Base-by-base conservation (phyloP, 2,329 filamentous ascomycete genomes). In the Grosmannia huntii region DNA sequence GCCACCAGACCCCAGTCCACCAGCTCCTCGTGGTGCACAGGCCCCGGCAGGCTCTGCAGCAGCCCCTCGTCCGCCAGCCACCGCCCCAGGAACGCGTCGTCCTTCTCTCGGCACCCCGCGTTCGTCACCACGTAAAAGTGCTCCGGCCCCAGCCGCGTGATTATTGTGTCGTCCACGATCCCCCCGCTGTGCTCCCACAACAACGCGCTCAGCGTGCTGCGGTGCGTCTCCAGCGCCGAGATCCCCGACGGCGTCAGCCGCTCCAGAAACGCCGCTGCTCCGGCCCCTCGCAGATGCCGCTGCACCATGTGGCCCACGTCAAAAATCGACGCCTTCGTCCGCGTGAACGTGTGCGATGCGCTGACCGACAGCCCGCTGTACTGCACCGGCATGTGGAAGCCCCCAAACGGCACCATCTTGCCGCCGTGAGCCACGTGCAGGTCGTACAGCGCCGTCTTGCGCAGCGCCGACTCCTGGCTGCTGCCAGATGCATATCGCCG, bases 301-400 rank as follows among this genome's bases (percentile, higher is more conserved):
- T 96, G 91, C 62, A 86, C 90, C 92, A 97, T 97, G 75, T 97
- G 94, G 70, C 87, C 87, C 57, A 97, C 94, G 72, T 99, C 94
- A 68, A 99, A 99, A 63, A 99, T 75, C 63, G 90, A 96, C 59
- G 89, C 87, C 72, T 91, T 87, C 65, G 84, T 80, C 57, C 94
- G 84, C 19, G 94, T 97, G 80, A 92, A 96, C 66, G 84, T 80
- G 76, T 97, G 94, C 56, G 90, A 95, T 61, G 90, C 88, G 64
- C 82, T 79, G 62, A 96, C 86, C 65, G 86, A 85, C 64, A 88
- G 79, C 64, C 84, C 81, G 38, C 79, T 73, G 75, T 97, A 99
- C 71, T 94, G 87, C 51, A 99, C 84, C 9, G 94, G 94, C 90
- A 99, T 96, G 65, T 82, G 78, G 75, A 86, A 96, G 64, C 90